phyloP scores from a whole-genome alignment of 176 grass and related monocot species.

The Aegilops umbellulata region DNA sequence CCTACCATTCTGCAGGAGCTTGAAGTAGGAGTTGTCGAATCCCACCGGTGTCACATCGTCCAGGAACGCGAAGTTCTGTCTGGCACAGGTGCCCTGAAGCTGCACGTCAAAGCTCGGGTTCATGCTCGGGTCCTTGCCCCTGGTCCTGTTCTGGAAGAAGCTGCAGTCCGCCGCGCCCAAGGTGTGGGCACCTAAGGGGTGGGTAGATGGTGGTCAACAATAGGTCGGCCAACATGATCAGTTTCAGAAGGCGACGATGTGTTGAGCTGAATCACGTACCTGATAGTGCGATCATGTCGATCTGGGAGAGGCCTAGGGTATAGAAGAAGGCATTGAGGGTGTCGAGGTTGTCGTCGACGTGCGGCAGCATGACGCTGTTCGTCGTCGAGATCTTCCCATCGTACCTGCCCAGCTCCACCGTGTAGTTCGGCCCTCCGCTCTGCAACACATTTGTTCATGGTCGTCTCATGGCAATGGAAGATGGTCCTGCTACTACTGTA shows the following conservation, averaged over 20 bases:
- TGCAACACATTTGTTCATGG: not conserved
- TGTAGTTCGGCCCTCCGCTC: slow-evolving; percentile 63
- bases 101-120: not conserved
- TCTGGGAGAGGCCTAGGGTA: slow-evolving; percentile 47
- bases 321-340: slow-evolving; percentile 56
- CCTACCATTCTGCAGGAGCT: slow-evolving; percentile 38
- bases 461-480: too few relatives aligned
- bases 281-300: slow-evolving; percentile 68
- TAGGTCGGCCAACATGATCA: too few relatives aligned
- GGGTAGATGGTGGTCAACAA: too few relatives aligned
- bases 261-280: slow-evolving; percentile 27
- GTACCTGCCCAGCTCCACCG: slow-evolving; percentile 61
- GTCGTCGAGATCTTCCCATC: slow-evolving; percentile 51
- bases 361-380: slow-evolving; percentile 49
- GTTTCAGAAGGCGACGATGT: not conserved
- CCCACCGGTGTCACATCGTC: not conserved
- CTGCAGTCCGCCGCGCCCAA: slow-evolving; percentile 37
- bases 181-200: slow-evolving; percentile 22
- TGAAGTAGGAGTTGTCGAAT: slow-evolving; percentile 70
- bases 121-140: slow-evolving; percentile 13
- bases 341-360: slow-evolving; percentile 46
- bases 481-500: too few relatives aligned
- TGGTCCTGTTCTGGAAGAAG: slow-evolving; percentile 44
- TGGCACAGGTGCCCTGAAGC: slow-evolving; percentile 18
- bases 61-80: slow-evolving; percentile 23